Base-by-base conservation (phyloP, 2,329 filamentous ascomycete genomes). In the Fusarium zealandicum region DNA sequence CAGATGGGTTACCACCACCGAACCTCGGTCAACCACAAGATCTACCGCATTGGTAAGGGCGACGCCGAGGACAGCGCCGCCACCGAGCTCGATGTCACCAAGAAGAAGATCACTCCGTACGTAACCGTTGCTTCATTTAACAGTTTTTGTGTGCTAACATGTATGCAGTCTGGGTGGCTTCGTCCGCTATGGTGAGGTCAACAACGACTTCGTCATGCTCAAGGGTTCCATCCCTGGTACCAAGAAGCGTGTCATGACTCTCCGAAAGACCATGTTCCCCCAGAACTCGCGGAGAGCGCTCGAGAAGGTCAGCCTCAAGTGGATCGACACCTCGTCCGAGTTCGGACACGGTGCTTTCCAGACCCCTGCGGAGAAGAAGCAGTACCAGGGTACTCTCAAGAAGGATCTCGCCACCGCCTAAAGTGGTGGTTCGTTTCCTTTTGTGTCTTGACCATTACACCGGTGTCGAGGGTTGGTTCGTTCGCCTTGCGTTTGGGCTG, bases 281-380 rank as follows among this genome's bases (percentile, higher is more conserved):
- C 95, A 99, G 87, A 98, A 93, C 72, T 96, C 90, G 76, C 87
- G 95, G 78, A 92, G 89, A 79, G 91, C 95, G 51, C 86, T 96
- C 75, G 95, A 99, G 90, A 98, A 99, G 91, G 90, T 98, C 79
- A 91, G 93, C 76, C 90, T 99, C 84, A 99, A 99, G 84, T 99
- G 95, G 95, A 99, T 99, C 90, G 95, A 99, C 76, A 99, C 95
- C 73, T 97, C 93, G 63, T 97, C 93, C 83, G 96, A 99, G 87
- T 99, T 99, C 81, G 95, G 95, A 81, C 95, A 99, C 85, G 95
- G 95, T 88, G 93, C 92, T 75, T 99, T 96, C 92, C 95, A 99
- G 86, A 99, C 95, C 65, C 84, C 89, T 69, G 90, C 90, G 76
- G 95, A 99, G 90, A 99, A 99, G 92, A 91, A 90, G 83, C 88